Base-by-base conservation (phyloP, 108 stramenopile species). In the Phaeodactylum tricornutum region DNA sequence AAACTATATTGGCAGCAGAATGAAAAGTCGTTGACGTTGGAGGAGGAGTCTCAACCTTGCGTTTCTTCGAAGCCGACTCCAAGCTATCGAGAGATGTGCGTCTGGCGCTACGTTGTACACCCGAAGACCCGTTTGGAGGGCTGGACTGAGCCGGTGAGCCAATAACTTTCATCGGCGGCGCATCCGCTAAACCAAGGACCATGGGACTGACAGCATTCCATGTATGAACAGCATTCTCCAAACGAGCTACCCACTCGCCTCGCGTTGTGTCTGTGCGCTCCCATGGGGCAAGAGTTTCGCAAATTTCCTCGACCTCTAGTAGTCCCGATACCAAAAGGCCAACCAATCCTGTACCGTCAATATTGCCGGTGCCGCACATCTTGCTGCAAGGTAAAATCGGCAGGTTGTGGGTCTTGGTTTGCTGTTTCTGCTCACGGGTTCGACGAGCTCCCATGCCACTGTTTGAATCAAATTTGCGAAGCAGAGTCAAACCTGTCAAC, bases 331-430 rank as follows among this genome's bases (percentile, higher is more conserved):
- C 77, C 0, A 84, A 43, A 3, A 64, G 44, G 17, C 79, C 68
- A 30, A 85, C 57, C 24, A 80, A 59, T 26, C 87, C 87, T 12
- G 67, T 67, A 32, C 69, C 75, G 25, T 76, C 69, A 26, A 69
- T 69, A 33, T 64, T 49, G 2, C 74, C 74, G 40, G 64, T 69
- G 11, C 58, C 33, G 42, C 53, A 53, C 11, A 76, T 24, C 15
- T 50, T 60, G 29, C 62, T 67, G 42, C 69, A 76, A 8, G 11
- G 47, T 25, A 67, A 14, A 1, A 32, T 26, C 1, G 62, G 31
- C 9, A 25, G 36, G 3, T 52, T 28, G n/a, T 47, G 44, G 8
- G 38, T 28, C 22, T 23, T 41, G 11, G 29, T 2, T 5, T 26
- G n/a, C n/a, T 30, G 29, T 24, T 39, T 26, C 15, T 26, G n/a